Conservation (phyloP, 202 grass and related monocot genomes). For the Zizania palustris region DNA sequence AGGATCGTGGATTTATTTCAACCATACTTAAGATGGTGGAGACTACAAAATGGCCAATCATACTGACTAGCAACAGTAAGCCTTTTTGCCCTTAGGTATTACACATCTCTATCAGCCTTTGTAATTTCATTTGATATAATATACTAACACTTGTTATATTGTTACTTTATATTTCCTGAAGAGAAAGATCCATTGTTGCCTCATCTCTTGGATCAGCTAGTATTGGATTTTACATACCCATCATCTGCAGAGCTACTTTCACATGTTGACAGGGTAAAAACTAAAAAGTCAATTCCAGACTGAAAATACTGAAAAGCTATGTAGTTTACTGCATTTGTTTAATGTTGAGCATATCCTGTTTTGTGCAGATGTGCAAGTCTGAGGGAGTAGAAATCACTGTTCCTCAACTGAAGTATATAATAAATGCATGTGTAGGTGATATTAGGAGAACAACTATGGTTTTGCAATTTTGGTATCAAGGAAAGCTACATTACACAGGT, state of each 20-base stretch:
- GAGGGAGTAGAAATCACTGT: constrained; percentile 62
- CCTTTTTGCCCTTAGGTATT: constrained; percentile 36
- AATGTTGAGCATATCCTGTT: constrained; percentile 29
- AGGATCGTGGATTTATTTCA: constrained; percentile 88
- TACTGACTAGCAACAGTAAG: constrained; percentile 98
- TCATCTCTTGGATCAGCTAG: constrained; percentile 63
- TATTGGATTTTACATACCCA: constrained; percentile 84
- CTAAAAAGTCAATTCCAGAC: constrained; percentile 10
- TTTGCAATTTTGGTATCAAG: constrained; percentile 98
- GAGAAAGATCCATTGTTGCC: constrained; percentile 84
- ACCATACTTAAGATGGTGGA: constrained; percentile 79
- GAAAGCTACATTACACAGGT: constrained; percentile 55
- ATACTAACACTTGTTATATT: constrained; percentile 42
- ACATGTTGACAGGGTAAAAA: constrained; percentile 66
- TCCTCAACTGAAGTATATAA: constrained; percentile 58
- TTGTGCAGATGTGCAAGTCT: constrained; percentile 76
- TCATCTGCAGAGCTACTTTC: constrained; percentile 74
- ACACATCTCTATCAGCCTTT: constrained; percentile 12
- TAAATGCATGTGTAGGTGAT: constrained; percentile 72
- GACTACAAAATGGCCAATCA: constrained; percentile 87
- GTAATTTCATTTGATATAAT: constrained; percentile 36
- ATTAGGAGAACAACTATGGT: constrained; percentile 76
- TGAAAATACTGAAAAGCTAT: constrained; percentile 38
- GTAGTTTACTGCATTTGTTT: constrained; percentile 37
- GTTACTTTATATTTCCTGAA: constrained; percentile 43